Conservation (phyloP, 2,329 filamentous ascomycete species). For the Microthyrium microscopicum region DNA sequence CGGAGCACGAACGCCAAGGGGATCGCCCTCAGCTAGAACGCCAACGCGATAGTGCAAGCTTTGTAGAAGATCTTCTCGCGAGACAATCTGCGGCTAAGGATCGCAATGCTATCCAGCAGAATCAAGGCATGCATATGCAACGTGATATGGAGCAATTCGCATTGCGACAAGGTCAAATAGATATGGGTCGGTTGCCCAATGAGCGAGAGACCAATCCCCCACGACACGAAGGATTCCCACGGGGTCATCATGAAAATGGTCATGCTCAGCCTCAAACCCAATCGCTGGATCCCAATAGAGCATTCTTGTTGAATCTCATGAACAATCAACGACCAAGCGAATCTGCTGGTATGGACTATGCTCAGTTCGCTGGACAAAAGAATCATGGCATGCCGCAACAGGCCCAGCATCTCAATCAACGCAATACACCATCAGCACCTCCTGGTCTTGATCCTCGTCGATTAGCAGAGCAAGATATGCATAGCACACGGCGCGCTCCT, state of each 20-base stretch:
- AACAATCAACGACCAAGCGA: too few species aligned
- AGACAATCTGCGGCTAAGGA: constrained; percentile 2
- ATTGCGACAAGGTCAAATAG: background rate
- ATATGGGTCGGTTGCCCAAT: background rate
- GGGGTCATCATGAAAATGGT: too few species aligned
- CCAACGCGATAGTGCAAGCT: constrained; percentile 3
- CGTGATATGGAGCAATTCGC: background rate
- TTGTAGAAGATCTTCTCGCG: constrained; percentile 3
- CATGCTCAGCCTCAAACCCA: too few species aligned
- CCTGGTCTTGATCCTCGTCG: constrained; percentile 5
- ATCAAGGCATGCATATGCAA: background rate
- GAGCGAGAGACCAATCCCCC: background rate
- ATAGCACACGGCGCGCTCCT: background rate
- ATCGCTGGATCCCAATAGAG: too few species aligned
- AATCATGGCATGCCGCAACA: background rate
- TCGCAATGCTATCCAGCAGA: constrained; percentile 6
- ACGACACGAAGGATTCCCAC: too few species aligned
- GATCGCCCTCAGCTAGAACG: constrained; percentile 14
- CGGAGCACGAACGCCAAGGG: background rate
- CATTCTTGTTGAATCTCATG: too few species aligned
- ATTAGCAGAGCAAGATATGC: constrained; percentile 4
- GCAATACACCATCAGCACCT: constrained; percentile 5
- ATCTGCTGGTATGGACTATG: too few species aligned
- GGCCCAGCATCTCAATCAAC: constrained; percentile 2
- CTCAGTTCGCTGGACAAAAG: too few species aligned